Percentiles rank a stretch among this genome's conserved stretches.
phyloP scores from a whole-genome alignment of 1,139 yeast genomes.

The Yamadazyma dendronema region DNA sequence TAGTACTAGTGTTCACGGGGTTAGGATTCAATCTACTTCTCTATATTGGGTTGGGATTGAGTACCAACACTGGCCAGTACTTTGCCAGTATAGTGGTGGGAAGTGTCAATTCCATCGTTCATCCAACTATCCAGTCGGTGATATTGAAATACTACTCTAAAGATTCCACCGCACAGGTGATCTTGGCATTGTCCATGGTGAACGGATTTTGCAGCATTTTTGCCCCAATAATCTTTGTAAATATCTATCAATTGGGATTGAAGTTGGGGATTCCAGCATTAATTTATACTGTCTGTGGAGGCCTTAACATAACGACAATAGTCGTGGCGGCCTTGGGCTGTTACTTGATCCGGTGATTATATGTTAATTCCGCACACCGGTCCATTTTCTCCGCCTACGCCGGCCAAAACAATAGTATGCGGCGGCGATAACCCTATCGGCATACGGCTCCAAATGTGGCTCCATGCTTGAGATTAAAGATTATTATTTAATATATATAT shows the following conservation, averaged over 20 bases:
- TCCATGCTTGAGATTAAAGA: neutral
- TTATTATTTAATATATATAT: too few species aligned
- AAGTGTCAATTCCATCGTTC: conserved; percentile 43
- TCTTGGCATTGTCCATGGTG: conserved; percentile 37
- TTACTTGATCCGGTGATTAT: neutral
- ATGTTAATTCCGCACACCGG: neutral
- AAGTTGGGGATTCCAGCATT: conserved; percentile 7
- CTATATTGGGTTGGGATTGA: conserved; percentile 25
- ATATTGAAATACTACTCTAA: conserved; percentile 41
- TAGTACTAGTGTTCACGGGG: conserved; percentile 31
- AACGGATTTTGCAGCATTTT: conserved; percentile 17
- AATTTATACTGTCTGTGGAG: conserved; percentile 7
- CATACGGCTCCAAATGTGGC: neutral
- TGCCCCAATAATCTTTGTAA: conserved; percentile 22
- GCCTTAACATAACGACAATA: conserved; percentile 3
- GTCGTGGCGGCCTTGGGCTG: conserved; percentile 1
- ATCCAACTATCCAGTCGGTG: conserved; percentile 36
- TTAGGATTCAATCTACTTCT: conserved; percentile 42
- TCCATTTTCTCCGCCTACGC: neutral
- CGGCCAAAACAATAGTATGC: neutral
- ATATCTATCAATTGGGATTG: conserved; percentile 22
- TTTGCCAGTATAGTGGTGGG: conserved; percentile 32
- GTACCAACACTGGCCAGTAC: conserved; percentile 18
- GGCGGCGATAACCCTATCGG: neutral
- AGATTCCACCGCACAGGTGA: conserved; percentile 38